Conservation (phyloP, 805 yeast species). For the Jamesozyma jinghongensis region DNA sequence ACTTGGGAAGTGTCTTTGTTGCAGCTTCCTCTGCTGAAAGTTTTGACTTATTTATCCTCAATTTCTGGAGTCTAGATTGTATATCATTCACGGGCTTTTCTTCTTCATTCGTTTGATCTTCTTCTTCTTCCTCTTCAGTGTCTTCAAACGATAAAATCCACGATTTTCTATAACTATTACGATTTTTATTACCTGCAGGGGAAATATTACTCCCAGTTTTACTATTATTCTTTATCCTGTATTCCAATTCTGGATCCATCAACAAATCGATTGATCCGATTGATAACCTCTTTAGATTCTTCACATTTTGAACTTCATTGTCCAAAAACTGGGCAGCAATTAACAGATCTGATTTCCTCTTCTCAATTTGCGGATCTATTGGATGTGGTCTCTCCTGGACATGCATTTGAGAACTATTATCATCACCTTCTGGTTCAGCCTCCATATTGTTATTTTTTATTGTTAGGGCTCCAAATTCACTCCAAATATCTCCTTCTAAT, state of each 20-base stretch:
- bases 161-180: no score
- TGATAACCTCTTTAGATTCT: constrained; percentile 63
- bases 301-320: constrained; percentile 61
- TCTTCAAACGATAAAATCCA: no score
- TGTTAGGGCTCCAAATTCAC: no score
- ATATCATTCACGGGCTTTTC: no score
- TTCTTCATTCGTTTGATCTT: no score
- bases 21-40: no score
- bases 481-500: no score
- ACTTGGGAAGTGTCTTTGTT: no score
- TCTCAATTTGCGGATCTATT: constrained; percentile 9
- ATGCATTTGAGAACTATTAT: neutral
- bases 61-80: no score
- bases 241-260: constrained; percentile 62
- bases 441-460: neutral
- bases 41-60: no score
- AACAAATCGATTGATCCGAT: constrained; percentile 44
- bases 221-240: neutral
- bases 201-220: neutral
- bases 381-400: neutral
- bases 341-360: constrained; percentile 36
- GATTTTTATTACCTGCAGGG: neutral
- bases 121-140: no score
- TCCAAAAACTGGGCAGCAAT: constrained; percentile 70
- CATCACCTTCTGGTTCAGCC: neutral